Evolutionary conservation across 78 protist species (phyloP), one percentile per base, ranked within the genome.

Genomic region (Dictyostelium discoideum): DNA sequence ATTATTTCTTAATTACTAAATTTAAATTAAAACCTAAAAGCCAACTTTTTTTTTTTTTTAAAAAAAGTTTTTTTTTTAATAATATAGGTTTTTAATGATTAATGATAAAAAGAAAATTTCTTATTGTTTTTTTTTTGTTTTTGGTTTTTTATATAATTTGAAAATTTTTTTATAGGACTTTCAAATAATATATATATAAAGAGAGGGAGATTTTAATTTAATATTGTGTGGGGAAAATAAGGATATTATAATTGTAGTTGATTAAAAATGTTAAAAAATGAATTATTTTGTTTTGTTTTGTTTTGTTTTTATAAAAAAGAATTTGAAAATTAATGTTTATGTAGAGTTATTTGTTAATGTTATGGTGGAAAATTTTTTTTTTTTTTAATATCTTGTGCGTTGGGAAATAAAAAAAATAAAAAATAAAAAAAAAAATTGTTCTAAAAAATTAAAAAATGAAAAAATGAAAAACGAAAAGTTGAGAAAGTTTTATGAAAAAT

Each of bases 1-100:
- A 72, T 74, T 69, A 69, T 74, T 74, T 74, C 24, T 18, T 69
- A 26, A 24, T 69, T 32, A 73, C 80, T 74, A 74, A 74, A 74
- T 74, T 74, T 74, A 29, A 74, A 32, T 74, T 74, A 74, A 74
- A 74, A 74, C 81, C 81, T 29, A 73, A 29, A 73, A 73, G 79
- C 26, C 29, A 29, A 73, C 37, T 60, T 60, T 60, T 60, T 60
- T 54, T 60, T 60, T 54, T 54, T 32, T 32, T 32, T 32, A 32
- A 60, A 60, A 60, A 60, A 60, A 60, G 69, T 60, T 60, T 60
- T 60, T 50, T 50, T 60, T 60, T 60, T 60, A 60, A 60, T 60
- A 20, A 60, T 60, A 60, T 60, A 60, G 69, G 69, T 60, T 60
- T 60, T 60, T 60, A 60, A 60, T 60, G 22, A 60, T 60, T 32